phyloP scores from a whole-genome alignment of 2,329 filamentous ascomycete genomes.

The Capronia americana region DNA sequence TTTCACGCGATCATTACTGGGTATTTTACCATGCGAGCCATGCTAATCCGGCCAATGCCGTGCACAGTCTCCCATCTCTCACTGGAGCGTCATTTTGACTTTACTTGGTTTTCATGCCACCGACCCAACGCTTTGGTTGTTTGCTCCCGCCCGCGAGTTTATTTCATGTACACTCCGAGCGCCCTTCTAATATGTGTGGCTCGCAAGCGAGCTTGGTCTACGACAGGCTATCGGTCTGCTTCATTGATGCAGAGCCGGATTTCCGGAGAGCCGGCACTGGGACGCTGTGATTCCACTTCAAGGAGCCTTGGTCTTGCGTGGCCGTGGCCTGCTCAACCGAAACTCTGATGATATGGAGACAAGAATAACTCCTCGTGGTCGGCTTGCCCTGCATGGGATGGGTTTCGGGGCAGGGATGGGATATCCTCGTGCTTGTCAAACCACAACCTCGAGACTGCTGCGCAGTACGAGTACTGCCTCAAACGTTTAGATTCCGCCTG shows the following conservation, averaged over 20 bases:
- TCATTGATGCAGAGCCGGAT: background rate
- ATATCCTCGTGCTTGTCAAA: conserved; percentile 6
- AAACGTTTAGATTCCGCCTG: conserved; percentile 2
- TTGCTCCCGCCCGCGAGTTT: background rate
- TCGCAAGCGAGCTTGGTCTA: background rate
- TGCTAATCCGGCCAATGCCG: background rate
- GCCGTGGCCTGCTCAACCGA: conserved; percentile 5
- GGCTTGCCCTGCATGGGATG: conserved; percentile 14
- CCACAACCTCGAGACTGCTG: conserved; percentile 3
- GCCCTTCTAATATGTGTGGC: no score
- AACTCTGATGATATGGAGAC: background rate
- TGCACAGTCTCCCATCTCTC: background rate
- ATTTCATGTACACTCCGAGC: background rate
- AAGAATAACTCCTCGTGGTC: conserved; percentile 10
- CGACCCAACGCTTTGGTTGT: background rate
- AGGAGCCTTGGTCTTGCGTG: background rate
- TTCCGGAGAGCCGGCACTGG: background rate
- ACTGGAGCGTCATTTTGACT: background rate
- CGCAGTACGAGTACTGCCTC: background rate
- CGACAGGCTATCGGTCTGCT: background rate
- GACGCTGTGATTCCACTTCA: background rate
- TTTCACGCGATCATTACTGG: background rate
- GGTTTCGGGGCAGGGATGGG: conserved; percentile 19
- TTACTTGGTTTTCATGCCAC: background rate
- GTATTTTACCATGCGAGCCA: background rate